These are phyloP conservation scores for Capsella bursapastoris DNA, from an alignment of 345 rosid species.

Conservation along the genomic window DNA sequence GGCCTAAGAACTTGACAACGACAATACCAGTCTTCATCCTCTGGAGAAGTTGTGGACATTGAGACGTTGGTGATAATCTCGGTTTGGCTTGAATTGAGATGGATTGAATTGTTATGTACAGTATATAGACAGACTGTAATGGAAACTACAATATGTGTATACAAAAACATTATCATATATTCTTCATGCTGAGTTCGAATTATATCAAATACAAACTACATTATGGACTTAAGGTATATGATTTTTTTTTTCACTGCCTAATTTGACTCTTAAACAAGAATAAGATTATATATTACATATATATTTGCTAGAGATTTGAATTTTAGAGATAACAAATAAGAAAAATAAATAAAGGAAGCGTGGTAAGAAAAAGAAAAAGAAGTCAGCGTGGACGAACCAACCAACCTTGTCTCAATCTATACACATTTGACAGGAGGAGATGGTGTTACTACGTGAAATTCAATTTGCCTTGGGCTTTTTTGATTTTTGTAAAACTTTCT, in stretches of 20 bases:
- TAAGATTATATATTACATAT: constrained; percentile 8
- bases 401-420: constrained; percentile 56
- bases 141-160: background rate
- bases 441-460: constrained; percentile 27
- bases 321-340: constrained; percentile 53
- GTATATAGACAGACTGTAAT: background rate
- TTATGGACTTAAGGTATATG: background rate
- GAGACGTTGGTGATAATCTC: too few relatives aligned
- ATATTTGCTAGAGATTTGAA: constrained; percentile 57
- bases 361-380: constrained; percentile 38
- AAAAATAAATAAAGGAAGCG: constrained; percentile 49
- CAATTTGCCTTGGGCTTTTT: constrained; percentile 26
- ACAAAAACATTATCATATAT: background rate
- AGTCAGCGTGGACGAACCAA: constrained; percentile 39
- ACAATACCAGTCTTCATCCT: too few relatives aligned
- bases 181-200: background rate
- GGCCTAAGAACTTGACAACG: too few relatives aligned
- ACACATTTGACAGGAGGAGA: constrained; percentile 52
- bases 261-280: background rate
- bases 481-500: constrained; percentile 24
- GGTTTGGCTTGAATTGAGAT: too few relatives aligned
- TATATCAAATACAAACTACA: background rate
- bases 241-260: constrained; percentile 28
- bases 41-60: too few relatives aligned
- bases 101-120: background rate